Percentiles rank a stretch among this genome's conserved stretches.
Evolutionary conservation across 257 asterid species (phyloP).

Genomic region (Schizonepeta tenuifolia): DNA sequence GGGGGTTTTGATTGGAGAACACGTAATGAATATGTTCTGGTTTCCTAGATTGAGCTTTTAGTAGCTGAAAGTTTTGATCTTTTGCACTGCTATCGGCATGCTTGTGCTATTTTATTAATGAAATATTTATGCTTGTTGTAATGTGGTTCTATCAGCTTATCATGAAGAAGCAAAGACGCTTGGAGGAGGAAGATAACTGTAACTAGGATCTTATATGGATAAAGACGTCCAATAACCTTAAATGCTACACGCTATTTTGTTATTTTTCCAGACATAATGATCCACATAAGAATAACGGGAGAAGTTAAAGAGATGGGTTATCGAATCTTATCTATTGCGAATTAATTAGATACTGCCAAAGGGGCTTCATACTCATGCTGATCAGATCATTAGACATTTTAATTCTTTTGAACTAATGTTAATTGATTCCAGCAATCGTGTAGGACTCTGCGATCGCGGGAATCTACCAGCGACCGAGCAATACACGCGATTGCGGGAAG

Average conservation of each 20-base stretch:
- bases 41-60: slow-evolving; percentile 19
- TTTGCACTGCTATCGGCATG: neutral
- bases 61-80: slow-evolving; percentile 12
- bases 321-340: neutral
- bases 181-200: slow-evolving; percentile 23
- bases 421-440: too few species aligned
- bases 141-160: slow-evolving; percentile 10
- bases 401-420: slow-evolving; percentile 1
- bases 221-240: slow-evolving; percentile 1
- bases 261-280: slow-evolving; percentile 1
- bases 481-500: too few species aligned
- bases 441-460: too few species aligned
- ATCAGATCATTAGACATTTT: slow-evolving; percentile 6
- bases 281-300: neutral
- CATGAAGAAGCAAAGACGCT: neutral
- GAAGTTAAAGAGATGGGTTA: slow-evolving; percentile 6
- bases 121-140: slow-evolving; percentile 22
- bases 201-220: slow-evolving; percentile 16
- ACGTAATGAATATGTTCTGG: neutral
- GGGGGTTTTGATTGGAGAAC: slow-evolving; percentile 29
- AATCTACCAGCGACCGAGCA: too few species aligned
- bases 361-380: slow-evolving; percentile 4
- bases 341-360: neutral
- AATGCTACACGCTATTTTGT: neutral
- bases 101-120: slow-evolving; percentile 3